Evolutionary conservation across 1,284 basidiomycete species (phyloP).

Genomic region (Marasmius oreades): DNA sequence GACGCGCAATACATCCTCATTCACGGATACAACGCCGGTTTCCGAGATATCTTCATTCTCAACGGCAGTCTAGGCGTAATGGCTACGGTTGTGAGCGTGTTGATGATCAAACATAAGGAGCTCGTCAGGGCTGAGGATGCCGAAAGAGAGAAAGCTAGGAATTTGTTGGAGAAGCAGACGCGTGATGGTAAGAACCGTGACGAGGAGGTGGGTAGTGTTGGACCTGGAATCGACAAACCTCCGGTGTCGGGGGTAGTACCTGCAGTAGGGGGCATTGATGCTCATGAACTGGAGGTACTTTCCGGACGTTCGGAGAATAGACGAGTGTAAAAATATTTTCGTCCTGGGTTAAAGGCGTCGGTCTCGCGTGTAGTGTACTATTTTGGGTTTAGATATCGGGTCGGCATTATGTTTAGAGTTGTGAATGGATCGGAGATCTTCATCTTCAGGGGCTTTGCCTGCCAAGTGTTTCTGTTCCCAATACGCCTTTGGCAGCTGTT

Average conservation of each 20-base stretch:
- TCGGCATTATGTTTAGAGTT: too few relatives aligned
- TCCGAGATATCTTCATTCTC: conserved; percentile 54
- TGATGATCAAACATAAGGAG: conserved; percentile 58
- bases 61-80: conserved; percentile 45
- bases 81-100: conserved; percentile 46
- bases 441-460: too few relatives aligned
- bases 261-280: not conserved
- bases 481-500: too few relatives aligned
- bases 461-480: too few relatives aligned
- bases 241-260: not conserved
- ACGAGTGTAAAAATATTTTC: too few relatives aligned
- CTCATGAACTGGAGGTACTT: not conserved
- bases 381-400: too few relatives aligned
- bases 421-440: too few relatives aligned
- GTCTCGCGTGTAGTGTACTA: too few relatives aligned
- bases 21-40: conserved; percentile 53
- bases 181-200: not conserved
- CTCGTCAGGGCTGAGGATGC: conserved; percentile 53
- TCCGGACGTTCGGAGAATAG: not conserved
- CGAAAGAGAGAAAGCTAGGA: not conserved
- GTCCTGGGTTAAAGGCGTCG: too few relatives aligned
- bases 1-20: conserved; percentile 40
- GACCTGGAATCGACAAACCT: not conserved
- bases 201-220: not conserved
- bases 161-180: not conserved